Evolutionary conservation across 495 filamentous ascomycete species (phyloP).

Genomic region (Aspergillus funiculosus): DNA sequence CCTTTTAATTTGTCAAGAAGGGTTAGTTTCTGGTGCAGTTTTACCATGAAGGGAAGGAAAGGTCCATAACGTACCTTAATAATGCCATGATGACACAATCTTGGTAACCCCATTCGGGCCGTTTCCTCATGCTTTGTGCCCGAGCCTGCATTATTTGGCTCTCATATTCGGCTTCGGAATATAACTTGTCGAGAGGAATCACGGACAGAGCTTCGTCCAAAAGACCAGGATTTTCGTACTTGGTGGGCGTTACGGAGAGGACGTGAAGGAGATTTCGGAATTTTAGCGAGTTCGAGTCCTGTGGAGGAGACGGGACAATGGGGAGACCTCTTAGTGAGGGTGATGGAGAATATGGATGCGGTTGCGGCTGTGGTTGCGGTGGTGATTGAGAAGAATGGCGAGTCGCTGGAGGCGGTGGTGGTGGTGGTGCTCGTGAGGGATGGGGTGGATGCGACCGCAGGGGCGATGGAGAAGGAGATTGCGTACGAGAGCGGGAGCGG

Average conservation of each 20-base stretch:
- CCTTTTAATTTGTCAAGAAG: constrained; percentile 37
- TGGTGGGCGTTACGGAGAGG: constrained; percentile 75
- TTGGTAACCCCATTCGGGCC: constrained; percentile 95
- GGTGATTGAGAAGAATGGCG: constrained; percentile 25
- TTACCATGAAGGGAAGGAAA: constrained; percentile 3
- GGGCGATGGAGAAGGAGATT: constrained; percentile 36
- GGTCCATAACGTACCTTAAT: constrained; percentile 50
- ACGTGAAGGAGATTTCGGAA: constrained; percentile 80
- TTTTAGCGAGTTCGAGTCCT: constrained; percentile 66
- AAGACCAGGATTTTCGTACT: constrained; percentile 95
- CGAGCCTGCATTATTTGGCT: constrained; percentile 77
- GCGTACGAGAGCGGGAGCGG: constrained; percentile 49
- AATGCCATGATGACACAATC: constrained; percentile 93
- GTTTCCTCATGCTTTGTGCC: constrained; percentile 75
- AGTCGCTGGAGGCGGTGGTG: constrained; percentile 31
- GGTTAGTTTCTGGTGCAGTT: neutral
- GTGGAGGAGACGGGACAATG: constrained; percentile 71
- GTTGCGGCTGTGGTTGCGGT: constrained; percentile 30
- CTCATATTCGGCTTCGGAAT: constrained; percentile 91
- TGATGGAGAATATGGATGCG: constrained; percentile 57
- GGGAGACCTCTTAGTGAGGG: constrained; percentile 64
- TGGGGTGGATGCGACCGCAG: constrained; percentile 26
- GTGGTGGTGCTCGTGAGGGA: constrained; percentile 39
- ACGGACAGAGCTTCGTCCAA: constrained; percentile 84
- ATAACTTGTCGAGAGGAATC: constrained; percentile 88